Evolutionary conservation across 1,284 basidiomycete species (phyloP).

Genomic region (Trichosporon ovoides): DNA sequence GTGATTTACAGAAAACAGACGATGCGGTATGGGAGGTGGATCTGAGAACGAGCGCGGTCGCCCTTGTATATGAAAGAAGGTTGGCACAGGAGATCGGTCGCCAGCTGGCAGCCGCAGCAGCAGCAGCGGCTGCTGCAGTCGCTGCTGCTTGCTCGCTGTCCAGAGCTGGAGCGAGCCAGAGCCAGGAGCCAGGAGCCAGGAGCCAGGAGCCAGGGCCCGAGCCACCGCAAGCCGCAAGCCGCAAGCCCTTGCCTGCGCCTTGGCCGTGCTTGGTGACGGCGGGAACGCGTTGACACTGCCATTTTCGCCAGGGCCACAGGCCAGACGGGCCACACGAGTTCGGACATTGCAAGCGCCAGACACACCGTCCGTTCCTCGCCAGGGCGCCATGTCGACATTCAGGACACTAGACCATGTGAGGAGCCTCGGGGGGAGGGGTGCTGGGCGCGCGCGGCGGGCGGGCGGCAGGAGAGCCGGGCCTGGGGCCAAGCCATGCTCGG

Average conservation of each 20-base stretch:
- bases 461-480: neutral
- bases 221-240: too few species aligned
- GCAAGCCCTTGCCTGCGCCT: neutral
- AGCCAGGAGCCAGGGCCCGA: too few species aligned
- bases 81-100: too few species aligned
- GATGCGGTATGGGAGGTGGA: too few species aligned
- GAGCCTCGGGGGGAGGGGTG: neutral
- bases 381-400: neutral
- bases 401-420: constrained; percentile 2
- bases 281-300: constrained; percentile 5
- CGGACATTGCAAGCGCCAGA: neutral
- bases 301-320: neutral
- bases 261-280: constrained; percentile 3
- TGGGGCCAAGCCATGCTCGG: neutral
- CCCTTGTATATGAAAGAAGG: too few species aligned
- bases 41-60: too few species aligned
- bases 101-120: too few species aligned
- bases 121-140: too few species aligned
- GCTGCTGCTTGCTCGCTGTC: too few species aligned
- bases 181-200: too few species aligned
- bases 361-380: neutral
- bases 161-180: too few species aligned
- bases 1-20: too few species aligned
- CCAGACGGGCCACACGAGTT: neutral
- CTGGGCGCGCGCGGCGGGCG: neutral